phyloP scores from a whole-genome alignment of 805 yeast genomes.

The Saccharomyces eubayanus region DNA sequence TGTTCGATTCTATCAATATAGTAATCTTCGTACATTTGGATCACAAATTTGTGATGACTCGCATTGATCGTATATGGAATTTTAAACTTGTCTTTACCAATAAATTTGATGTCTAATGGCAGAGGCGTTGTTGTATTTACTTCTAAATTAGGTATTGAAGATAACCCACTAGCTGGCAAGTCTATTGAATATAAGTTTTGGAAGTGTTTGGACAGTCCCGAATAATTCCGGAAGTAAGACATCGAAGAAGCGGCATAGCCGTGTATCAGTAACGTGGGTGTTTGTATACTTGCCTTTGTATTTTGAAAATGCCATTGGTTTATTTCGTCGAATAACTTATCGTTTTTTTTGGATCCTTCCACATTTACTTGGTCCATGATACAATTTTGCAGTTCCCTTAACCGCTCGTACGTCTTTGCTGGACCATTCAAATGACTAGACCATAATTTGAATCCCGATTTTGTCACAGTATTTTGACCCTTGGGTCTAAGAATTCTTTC shows the following conservation, averaged over 20 bases:
- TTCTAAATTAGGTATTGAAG: conserved; percentile 39
- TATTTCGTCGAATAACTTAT: conserved; percentile 14
- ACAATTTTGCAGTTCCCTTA: conserved; percentile 10
- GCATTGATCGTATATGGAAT: conserved; percentile 15
- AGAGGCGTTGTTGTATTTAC: conserved; percentile 3
- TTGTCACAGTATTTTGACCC: neutral
- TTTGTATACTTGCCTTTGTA: conserved; percentile 11
- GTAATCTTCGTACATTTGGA: conserved; percentile 41
- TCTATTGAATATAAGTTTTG: conserved; percentile 63
- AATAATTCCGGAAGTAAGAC: conserved; percentile 65
- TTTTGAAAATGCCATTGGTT: conserved; percentile 31
- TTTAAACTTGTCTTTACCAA: conserved; percentile 19
- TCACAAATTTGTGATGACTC: conserved; percentile 9
- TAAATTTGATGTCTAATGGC: conserved; percentile 5
- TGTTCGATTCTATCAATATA: conserved; percentile 52
- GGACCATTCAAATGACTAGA: conserved; percentile 3
- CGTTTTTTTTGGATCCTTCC: conserved; percentile 10
- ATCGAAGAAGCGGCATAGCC: conserved; percentile 93
- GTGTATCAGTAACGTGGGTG: conserved; percentile 56
- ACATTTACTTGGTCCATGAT: conserved; percentile 13
- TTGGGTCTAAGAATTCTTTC: neutral
- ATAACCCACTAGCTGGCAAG: conserved; percentile 62
- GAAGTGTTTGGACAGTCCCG: conserved; percentile 37
- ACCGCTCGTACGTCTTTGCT: neutral
- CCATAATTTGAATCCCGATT: conserved; percentile 6